Conservation (phyloP, 495 filamentous ascomycete species). For the Penicillium canariense region DNA sequence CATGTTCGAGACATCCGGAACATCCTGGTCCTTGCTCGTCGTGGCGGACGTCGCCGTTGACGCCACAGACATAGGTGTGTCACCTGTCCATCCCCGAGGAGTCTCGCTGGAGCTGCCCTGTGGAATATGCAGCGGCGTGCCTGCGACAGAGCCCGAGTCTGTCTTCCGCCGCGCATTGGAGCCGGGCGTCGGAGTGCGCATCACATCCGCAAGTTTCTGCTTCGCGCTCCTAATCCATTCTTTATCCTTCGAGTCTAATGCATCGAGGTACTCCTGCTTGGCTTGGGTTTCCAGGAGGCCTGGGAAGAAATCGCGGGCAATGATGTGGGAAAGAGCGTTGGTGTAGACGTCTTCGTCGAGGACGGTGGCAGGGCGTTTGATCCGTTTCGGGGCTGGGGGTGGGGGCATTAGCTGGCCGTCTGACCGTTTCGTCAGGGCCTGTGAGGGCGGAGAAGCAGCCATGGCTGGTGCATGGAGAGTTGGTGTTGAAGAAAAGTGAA, state of each 20-base stretch:
- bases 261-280: constrained; percentile 90
- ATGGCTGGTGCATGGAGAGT: constrained; percentile 1
- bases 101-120: constrained; percentile 50
- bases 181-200: constrained; percentile 68
- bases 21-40: constrained; percentile 33
- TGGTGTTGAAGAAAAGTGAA: background rate
- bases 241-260: constrained; percentile 76
- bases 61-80: constrained; percentile 64
- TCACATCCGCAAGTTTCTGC: constrained; percentile 68
- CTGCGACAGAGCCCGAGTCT: constrained; percentile 25
- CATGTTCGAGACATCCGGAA: constrained; percentile 74
- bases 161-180: constrained; percentile 34
- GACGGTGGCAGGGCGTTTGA: constrained; percentile 86
- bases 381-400: constrained; percentile 82
- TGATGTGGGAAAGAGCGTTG: constrained; percentile 86
- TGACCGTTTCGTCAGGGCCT: constrained; percentile 42
- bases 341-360: constrained; percentile 95
- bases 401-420: constrained; percentile 85
- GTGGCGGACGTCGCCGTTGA: constrained; percentile 39
- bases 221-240: constrained; percentile 84
- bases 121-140: constrained; percentile 29
- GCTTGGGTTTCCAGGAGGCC: constrained; percentile 80
- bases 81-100: constrained; percentile 50
- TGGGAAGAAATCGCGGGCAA: constrained; percentile 95
- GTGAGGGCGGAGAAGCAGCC: constrained; percentile 18